Evolutionary conservation across 257 asterid genomes (phyloP), one percentile per base, ranked within the genome.

Genomic region (Scutellaria galericulata): DNA sequence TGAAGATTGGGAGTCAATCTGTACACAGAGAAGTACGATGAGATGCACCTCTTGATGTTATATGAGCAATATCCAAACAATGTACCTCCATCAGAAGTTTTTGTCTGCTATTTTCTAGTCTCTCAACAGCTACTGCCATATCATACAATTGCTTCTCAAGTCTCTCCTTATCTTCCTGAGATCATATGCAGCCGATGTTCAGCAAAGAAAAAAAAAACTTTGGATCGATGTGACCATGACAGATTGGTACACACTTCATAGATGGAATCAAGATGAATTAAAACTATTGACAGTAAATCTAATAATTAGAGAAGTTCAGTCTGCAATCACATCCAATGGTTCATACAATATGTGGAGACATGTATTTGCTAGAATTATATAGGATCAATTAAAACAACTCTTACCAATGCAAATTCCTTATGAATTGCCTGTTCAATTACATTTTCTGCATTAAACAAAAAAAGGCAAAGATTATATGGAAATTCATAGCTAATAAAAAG

Each of bases 1-100:
- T 14, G 97, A 83, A 72, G 99, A 94, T 68, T 94, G 99, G 66
- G 99, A 94, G 79, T 94, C 99, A 57, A 94, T 87, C 99, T 94
- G 87, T 45, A 73, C 73, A 75, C 51, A 80, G 41, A 77, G 20
- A 76, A 56, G 40, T 9, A 64, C 13, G 35, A 64, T 69, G 55
- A 82, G 72, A 67, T 76, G 57, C 74, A 75, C 62, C 61, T 78
- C 77, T 75, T 75, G 79, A 64, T 31, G 45, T 64, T 66, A 57
- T 73, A 74, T 52, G 9, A 44, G 35, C 41, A 42, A 68, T 52
- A 67, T 40, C 60, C 55, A 68, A 73, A 64, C 54, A 67, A 52
- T 39, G 44, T 77, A 91, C 99, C 98, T 94, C 99, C 86, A 79
- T 75, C 44, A 94, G 57, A 75, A 94, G 97, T 81, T 91, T 94